Conservation (phyloP, 352 stramenopile genomes). For the Globisporangium spinosum region DNA sequence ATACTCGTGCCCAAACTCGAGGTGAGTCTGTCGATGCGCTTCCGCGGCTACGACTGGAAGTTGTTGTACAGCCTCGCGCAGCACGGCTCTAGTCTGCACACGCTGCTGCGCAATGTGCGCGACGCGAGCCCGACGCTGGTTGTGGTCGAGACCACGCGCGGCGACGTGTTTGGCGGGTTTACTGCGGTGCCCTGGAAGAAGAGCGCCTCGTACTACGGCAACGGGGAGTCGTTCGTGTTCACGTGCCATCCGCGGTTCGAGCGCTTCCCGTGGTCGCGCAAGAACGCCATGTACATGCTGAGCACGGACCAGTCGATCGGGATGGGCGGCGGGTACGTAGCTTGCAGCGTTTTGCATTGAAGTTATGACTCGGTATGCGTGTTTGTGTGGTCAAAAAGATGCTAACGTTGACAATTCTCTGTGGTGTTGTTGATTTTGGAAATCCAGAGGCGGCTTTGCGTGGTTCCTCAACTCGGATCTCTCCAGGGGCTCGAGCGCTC, state of each 20-base stretch:
- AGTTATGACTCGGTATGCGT: background rate
- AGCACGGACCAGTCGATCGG: conserved; percentile 65
- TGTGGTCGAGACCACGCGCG: conserved; percentile 56
- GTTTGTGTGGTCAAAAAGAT: background rate
- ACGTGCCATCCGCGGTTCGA: conserved; percentile 56
- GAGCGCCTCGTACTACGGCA: conserved; percentile 63
- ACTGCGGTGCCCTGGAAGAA: conserved; percentile 39
- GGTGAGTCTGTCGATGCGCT: conserved; percentile 40
- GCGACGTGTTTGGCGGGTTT: conserved; percentile 70
- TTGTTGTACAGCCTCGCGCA: conserved; percentile 58
- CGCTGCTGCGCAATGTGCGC: conserved; percentile 41
- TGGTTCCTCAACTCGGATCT: conserved; percentile 70
- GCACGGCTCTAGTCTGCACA: conserved; percentile 66
- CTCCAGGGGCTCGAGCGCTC: conserved; percentile 43
- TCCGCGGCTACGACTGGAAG: conserved; percentile 65
- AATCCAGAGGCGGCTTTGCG: conserved; percentile 50
- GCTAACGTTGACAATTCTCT: background rate
- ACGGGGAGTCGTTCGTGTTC: conserved; percentile 72
- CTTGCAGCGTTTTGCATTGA: background rate
- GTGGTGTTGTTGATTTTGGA: background rate
- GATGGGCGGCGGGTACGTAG: conserved; percentile 65
- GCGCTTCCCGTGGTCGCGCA: conserved; percentile 53
- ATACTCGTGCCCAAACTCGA: conserved; percentile 64
- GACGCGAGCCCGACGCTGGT: conserved; percentile 44
- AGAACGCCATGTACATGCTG: conserved; percentile 69